Evolutionary conservation across 805 yeast genomes (phyloP).

Genomic region (Ogataea nonfermentans): DNA sequence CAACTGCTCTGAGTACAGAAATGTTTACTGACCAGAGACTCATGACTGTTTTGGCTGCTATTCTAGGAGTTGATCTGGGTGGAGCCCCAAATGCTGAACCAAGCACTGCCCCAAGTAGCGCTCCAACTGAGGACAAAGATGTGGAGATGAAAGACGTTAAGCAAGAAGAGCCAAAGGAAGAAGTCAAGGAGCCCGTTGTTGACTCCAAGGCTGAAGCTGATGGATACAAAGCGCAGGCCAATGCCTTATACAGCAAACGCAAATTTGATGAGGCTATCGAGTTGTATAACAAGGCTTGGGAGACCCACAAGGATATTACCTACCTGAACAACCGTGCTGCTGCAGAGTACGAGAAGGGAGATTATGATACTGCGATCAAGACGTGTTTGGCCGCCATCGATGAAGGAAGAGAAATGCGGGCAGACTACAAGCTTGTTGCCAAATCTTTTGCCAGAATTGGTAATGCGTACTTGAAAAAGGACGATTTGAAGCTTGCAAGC

Average conservation of each 20-base stretch:
- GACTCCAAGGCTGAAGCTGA: slow-evolving; percentile 54
- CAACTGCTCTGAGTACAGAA: slow-evolving; percentile 67
- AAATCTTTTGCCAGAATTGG: slow-evolving; percentile 94
- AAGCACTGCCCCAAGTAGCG: slow-evolving; percentile 29
- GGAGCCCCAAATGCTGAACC: slow-evolving; percentile 14
- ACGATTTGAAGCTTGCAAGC: slow-evolving; percentile 69
- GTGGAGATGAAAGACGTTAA: slow-evolving; percentile 27
- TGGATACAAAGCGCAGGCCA: slow-evolving; percentile 78
- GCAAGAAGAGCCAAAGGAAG: slow-evolving; percentile 30
- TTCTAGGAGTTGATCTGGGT: slow-evolving; percentile 75
- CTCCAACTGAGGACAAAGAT: slow-evolving; percentile 16
- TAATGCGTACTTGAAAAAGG: slow-evolving; percentile 71
- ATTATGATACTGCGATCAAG: slow-evolving; percentile 76
- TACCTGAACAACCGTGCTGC: slow-evolving; percentile 96
- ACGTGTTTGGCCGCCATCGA: slow-evolving; percentile 84
- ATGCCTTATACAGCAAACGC: slow-evolving; percentile 78
- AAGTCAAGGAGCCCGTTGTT: slow-evolving; percentile 32
- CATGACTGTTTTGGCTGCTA: slow-evolving; percentile 82
- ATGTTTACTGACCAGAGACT: slow-evolving; percentile 79
- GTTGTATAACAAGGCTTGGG: slow-evolving; percentile 84
- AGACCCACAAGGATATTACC: slow-evolving; percentile 76
- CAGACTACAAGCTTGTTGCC: slow-evolving; percentile 89
- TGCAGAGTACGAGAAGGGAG: slow-evolving; percentile 95
- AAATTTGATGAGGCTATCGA: slow-evolving; percentile 92
- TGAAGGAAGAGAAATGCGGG: slow-evolving; percentile 83